Percentiles rank a stretch among this genome's conserved stretches.
These are phyloP conservation scores for Lepidium sativum DNA, from an alignment of 345 rosid genomes.

Conservation along the genomic window DNA sequence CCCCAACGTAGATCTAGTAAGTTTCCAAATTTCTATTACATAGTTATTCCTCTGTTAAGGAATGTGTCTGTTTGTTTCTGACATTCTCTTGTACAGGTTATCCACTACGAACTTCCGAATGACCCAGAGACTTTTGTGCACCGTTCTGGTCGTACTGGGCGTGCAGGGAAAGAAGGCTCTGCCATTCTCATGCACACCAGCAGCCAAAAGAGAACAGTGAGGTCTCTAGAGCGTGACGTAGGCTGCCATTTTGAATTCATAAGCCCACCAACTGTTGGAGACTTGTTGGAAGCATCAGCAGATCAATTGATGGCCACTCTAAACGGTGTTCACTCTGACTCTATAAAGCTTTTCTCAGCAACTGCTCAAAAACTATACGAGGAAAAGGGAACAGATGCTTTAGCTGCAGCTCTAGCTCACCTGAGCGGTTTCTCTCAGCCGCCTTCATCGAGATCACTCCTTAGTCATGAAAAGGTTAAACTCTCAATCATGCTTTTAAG, in stretches of 20 bases:
- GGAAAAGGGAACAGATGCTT: slow-evolving; percentile 77
- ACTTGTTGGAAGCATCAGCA: slow-evolving; percentile 77
- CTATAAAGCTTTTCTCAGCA: slow-evolving; percentile 63
- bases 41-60: background rate
- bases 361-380: slow-evolving; percentile 67
- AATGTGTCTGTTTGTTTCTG: slow-evolving; percentile 8
- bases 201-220: slow-evolving; percentile 84
- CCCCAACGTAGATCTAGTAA: slow-evolving; percentile 90
- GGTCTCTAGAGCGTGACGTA: slow-evolving; percentile 84
- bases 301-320: slow-evolving; percentile 83
- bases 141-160: slow-evolving; percentile 99
- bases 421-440: slow-evolving; percentile 88
- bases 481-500: background rate
- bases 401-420: slow-evolving; percentile 94
- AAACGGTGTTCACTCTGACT: slow-evolving; percentile 82
- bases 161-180: slow-evolving; percentile 96
- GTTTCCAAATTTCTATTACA: slow-evolving; percentile 9
- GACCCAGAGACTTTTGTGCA: slow-evolving; percentile 97
- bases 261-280: slow-evolving; percentile 69
- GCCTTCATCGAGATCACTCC: slow-evolving; percentile 88
- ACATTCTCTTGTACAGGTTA: slow-evolving; percentile 43
- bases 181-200: slow-evolving; percentile 76
- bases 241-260: slow-evolving; percentile 86
- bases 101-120: slow-evolving; percentile 97
- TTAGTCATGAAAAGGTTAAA: slow-evolving; percentile 80